phyloP scores from a whole-genome alignment of 2,329 filamentous ascomycete genomes.

The Aschersonia sp. region DNA sequence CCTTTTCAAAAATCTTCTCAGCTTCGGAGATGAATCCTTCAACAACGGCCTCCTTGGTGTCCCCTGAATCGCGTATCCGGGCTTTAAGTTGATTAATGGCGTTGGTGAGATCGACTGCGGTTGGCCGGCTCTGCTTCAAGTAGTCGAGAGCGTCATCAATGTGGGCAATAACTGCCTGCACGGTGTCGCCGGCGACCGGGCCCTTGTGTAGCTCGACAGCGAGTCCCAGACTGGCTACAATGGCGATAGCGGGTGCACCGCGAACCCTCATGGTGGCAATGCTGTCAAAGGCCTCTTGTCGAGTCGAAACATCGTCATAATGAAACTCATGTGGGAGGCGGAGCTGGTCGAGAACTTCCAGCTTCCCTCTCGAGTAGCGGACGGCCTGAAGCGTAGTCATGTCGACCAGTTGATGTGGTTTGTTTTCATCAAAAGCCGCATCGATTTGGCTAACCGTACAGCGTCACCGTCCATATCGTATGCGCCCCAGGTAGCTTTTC shows the following conservation, averaged over 20 bases:
- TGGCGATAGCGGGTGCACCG: conserved; percentile 85
- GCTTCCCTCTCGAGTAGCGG: conserved; percentile 55
- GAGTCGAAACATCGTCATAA: conserved; percentile 57
- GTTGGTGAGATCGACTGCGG: conserved; percentile 87
- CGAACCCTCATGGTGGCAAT: conserved; percentile 69
- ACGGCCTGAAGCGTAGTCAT: conserved; percentile 61
- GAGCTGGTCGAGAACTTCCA: conserved; percentile 74
- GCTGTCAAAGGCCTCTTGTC: conserved; percentile 66
- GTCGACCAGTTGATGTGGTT: neutral
- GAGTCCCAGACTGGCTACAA: conserved; percentile 82
- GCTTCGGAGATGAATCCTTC: conserved; percentile 63
- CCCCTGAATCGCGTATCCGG: conserved; percentile 37
- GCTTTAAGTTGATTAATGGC: conserved; percentile 68
- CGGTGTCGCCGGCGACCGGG: conserved; percentile 23
- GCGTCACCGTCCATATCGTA: too few relatives aligned
- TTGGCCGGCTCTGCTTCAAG: conserved; percentile 77
- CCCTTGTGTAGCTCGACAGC: conserved; percentile 66
- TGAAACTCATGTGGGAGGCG: conserved; percentile 65
- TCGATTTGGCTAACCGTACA: too few relatives aligned
- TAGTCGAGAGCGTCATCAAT: conserved; percentile 71
- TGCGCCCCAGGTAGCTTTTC: too few relatives aligned
- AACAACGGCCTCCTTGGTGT: conserved; percentile 38
- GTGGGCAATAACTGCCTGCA: conserved; percentile 49
- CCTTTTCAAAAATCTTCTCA: conserved; percentile 74
- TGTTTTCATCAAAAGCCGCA: neutral